Evolutionary conservation across 2,329 filamentous ascomycete species (phyloP).

Genomic region (Aspergillus brasiliensis): DNA sequence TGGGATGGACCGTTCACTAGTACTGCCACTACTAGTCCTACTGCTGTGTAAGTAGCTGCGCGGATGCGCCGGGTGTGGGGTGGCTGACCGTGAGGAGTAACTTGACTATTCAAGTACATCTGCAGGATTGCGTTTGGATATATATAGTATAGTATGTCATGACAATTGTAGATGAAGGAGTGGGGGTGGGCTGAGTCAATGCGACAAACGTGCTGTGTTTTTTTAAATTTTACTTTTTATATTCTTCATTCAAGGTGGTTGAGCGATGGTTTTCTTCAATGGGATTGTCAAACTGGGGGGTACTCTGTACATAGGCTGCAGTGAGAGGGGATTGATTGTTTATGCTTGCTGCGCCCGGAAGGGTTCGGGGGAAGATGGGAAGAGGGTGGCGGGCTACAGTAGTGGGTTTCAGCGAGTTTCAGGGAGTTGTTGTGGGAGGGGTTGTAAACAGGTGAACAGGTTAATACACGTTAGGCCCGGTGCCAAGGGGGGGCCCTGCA

Average conservation of each 20-base stretch:
- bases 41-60: not conserved
- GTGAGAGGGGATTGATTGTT: not conserved
- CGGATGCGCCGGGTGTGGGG: not conserved
- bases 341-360: too few species aligned
- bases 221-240: too few species aligned
- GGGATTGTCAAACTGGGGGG: not conserved
- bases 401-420: slow-evolving; percentile 12
- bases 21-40: too few species aligned
- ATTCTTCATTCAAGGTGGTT: not conserved
- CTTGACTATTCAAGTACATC: not conserved
- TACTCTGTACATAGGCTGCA: slow-evolving; percentile 21
- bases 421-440: not conserved
- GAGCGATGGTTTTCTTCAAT: slow-evolving; percentile 4
- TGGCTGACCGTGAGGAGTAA: not conserved
- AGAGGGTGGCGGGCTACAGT: not conserved
- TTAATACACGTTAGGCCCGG: not conserved
- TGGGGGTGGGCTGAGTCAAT: not conserved
- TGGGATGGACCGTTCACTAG: too few species aligned
- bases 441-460: not conserved
- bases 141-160: too few species aligned
- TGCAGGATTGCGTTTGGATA: not conserved
- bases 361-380: not conserved
- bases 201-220: not conserved
- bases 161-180: not conserved
- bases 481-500: not conserved